These are phyloP conservation scores for Neodidymelliopsis sp. DNA, from an alignment of 2,329 filamentous ascomycete genomes.

Conservation along the genomic window DNA sequence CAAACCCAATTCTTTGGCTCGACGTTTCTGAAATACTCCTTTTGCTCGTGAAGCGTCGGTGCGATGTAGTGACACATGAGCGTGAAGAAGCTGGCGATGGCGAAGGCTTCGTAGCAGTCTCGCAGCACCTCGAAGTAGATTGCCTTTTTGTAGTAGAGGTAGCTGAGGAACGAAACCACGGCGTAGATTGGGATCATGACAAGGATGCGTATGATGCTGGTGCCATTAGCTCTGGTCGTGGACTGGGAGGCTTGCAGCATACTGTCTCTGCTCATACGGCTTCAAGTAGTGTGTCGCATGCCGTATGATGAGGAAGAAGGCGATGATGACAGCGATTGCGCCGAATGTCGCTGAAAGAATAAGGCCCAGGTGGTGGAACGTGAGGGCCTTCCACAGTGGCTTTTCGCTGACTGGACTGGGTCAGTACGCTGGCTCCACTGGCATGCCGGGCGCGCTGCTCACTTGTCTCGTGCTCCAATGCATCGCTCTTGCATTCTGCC, in stretches of 20 bases:
- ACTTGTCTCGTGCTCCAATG: slow-evolving; percentile 35
- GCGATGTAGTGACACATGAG: slow-evolving; percentile 82
- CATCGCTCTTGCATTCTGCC: slow-evolving; percentile 24
- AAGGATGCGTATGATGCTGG: slow-evolving; percentile 83
- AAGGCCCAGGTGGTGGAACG: slow-evolving; percentile 65
- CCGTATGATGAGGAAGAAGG: slow-evolving; percentile 62
- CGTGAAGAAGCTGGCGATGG: slow-evolving; percentile 86
- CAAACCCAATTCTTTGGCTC: slow-evolving; percentile 75
- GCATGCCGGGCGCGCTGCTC: slow-evolving; percentile 42
- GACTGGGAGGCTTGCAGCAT: slow-evolving; percentile 30
- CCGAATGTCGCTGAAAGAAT: slow-evolving; percentile 62
- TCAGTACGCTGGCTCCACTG: slow-evolving; percentile 9
- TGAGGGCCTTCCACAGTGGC: slow-evolving; percentile 61
- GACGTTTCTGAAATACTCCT: slow-evolving; percentile 78
- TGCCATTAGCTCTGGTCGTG: slow-evolving; percentile 19
- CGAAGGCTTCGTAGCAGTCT: slow-evolving; percentile 89
- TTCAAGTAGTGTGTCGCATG: slow-evolving; percentile 68
- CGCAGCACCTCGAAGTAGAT: slow-evolving; percentile 83
- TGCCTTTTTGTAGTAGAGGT: slow-evolving; percentile 76
- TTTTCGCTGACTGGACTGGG: slow-evolving; percentile 51
- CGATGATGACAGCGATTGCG: slow-evolving; percentile 58
- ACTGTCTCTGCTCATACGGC: slow-evolving; percentile 68
- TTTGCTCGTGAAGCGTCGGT: slow-evolving; percentile 79
- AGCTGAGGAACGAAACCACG: slow-evolving; percentile 74
- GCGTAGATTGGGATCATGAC: slow-evolving; percentile 88